Evolutionary conservation across 179 eudicot genomes (phyloP), one percentile per base, ranked within the genome.

Genomic region (Actinidia polygama): DNA sequence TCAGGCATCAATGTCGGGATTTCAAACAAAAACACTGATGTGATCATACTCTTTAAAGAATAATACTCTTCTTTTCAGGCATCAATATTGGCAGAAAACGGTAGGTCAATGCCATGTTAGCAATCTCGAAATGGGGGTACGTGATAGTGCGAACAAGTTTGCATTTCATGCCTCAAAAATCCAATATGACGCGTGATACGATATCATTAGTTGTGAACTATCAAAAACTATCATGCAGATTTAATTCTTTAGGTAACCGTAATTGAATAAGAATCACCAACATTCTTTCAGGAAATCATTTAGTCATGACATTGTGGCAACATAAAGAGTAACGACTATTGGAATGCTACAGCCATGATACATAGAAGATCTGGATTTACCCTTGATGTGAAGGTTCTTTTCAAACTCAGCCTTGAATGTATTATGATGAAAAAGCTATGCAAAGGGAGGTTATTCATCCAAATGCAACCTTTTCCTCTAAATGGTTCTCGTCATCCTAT

Each of bases 401-500:
- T 24, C 40, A 62, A 40, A 77, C 54, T 46, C 30, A 44, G 57
- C 57, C 57, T 61, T 23, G 21, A 26, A 78, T 10, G 7, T 14
- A 49, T 78, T 78, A 62, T n/a, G 58, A 36, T 23, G 61, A 79
- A 24, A 21, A 49, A 50, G 4, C 15, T 19, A 36, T 30, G 57
- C 15, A n/a, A 64, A 3, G 12, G 49, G 61, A 24, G 24, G 64
- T 78, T 15, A 66, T 49, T 78, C 81, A 64, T n/a, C 73, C 73
- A 63, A 63, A 64, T 26, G 21, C 58, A 63, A n/a, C 7, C 7
- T 23, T 74, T 53, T 74, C 46, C 61, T 51, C 62, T 26, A 18
- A 55, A 55, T 74, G 21, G 9, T 21, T 16, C 79, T 75, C 19
- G 51, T 36, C 8, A 57, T 51, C 51, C 66, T 55, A 16, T 59